Base-by-base conservation (phyloP, 164 flowering plant species). In the Houttuynia cordata region DNA sequence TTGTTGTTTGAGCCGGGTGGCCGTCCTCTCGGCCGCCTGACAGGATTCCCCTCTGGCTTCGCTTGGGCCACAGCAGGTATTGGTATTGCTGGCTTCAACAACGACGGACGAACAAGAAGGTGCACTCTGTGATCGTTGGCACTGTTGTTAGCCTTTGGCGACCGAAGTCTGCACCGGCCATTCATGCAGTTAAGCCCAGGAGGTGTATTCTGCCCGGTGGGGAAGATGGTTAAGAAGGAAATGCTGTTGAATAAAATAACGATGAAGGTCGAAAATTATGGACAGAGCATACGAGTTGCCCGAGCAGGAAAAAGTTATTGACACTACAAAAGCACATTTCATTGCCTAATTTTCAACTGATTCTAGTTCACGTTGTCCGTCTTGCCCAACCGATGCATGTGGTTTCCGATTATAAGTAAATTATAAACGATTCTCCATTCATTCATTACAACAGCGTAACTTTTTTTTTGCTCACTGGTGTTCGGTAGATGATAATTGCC, bases 1-100 rank as follows among this genome's bases (percentile, higher is more conserved):
- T 87, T 89, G 79, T 89, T 90, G 67, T 90, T 90, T 0, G 97
- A 90, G 6, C 97, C 92, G 0, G 88, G 86, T 0, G 95, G 95
- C 62, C 95, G 68, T 1, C 95, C 97, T 17, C 97, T 80, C 17
- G 91, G 91, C 55, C 93, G 71, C 63, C 80, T 70, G 30, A 71
- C 10, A 52, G 55, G 21, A 3, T 39, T 9, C 39, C 22, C 60
- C 34, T 60, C 62, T 50, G 1, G 10, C 53, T 25, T n/a, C 41
- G 21, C 40, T 39, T 30, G 24, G 15, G 13, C 20, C 41, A 20
- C 24, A 50, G 14, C 19, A 10, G 24, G 20, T 24, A 10, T 45
- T 18, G 25, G 12, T 17, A 8, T 60, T 15, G 34, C 39, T 7
- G 18, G 49, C 14, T 1, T 17, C 2, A 10, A 14, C 13, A 45